Base-by-base conservation (phyloP, 2,329 filamentous ascomycete genomes). In the Paracoccidioides lutzii region DNA sequence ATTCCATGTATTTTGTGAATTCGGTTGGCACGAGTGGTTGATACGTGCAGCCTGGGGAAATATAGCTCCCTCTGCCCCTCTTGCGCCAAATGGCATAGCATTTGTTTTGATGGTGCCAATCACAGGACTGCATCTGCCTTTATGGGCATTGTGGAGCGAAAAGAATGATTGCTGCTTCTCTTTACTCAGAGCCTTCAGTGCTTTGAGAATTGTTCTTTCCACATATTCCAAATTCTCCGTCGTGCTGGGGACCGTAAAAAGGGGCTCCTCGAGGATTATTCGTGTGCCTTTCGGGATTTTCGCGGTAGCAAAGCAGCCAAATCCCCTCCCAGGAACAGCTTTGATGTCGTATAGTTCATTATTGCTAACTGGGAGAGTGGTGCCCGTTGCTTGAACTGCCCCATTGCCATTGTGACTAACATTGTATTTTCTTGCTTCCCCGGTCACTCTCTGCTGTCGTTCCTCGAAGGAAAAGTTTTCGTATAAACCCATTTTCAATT, bases 21-120 rank as follows among this genome's bases (percentile, higher is more conserved):
- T 61, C 3, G 58, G 58, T n/a, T 52, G 56, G 54, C 59, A 61
- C 3, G 49, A 58, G 50, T 61, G 59, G 41, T 61, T 61, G 14
- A 61, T 55, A 6, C 58, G 58, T 1, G 59, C 52, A 30, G 53
- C 58, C 4, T 42, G 43, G 5, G 43, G 54, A 33, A 60, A 58
- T 8, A 61, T 51, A 8, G 52, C 59, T 35, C 53, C 51, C 42
- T 44, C 43, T 10, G 44, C 45, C 14, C 41, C 48, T 7, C 42
- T n/a, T 12, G 41, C 37, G 9, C 55, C 55, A 14, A 58, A 51
- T 3, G 46, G 33, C n/a, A 59, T 55, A 4, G 55, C 53, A 54
- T 59, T 59, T 33, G 55, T 59, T 15, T 40, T 52, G 15, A 51
- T 54, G 12, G 53, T 58, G 6, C 58, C 55, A 15, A 54, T 43